phyloP scores from a whole-genome alignment of 129 eudicot species.

The Lactuca sativa region DNA sequence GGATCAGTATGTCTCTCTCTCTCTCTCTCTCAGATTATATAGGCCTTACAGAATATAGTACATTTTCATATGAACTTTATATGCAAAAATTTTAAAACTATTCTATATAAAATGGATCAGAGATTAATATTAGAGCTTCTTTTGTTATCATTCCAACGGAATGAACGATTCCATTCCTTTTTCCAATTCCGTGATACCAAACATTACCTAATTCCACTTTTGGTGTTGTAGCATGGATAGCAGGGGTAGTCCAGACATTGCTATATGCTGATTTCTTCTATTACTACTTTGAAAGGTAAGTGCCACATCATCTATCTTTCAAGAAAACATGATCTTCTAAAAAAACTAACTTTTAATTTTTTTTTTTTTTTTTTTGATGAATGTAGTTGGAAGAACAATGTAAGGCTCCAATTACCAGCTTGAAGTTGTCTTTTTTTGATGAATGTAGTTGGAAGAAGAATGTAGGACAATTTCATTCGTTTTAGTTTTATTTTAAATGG shows the following conservation, averaged over 20 bases:
- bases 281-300: conserved; percentile 90
- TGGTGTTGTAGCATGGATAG: conserved; percentile 69
- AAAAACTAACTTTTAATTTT: not conserved
- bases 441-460: conserved; percentile 24
- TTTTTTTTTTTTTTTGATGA: not conserved
- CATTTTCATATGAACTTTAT: too few relatives aligned
- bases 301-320: not conserved
- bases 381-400: conserved; percentile 92
- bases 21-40: not conserved
- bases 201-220: conserved; percentile 1
- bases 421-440: conserved; percentile 35
- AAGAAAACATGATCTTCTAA: not conserved
- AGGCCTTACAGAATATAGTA: not conserved
- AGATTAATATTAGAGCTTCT: too few relatives aligned
- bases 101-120: too few relatives aligned
- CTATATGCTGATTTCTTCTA: conserved; percentile 96
- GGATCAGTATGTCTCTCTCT: conserved; percentile 59
- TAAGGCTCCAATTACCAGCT: conserved; percentile 85
- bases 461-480: conserved; percentile 18
- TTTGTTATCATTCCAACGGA: not conserved
- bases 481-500: conserved; percentile 20
- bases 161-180: not conserved
- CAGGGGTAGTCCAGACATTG: conserved; percentile 83
- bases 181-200: not conserved
- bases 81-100: too few relatives aligned